Base-by-base conservation (phyloP, 208 protist genomes). In the Trypanosoma rangeli region DNA sequence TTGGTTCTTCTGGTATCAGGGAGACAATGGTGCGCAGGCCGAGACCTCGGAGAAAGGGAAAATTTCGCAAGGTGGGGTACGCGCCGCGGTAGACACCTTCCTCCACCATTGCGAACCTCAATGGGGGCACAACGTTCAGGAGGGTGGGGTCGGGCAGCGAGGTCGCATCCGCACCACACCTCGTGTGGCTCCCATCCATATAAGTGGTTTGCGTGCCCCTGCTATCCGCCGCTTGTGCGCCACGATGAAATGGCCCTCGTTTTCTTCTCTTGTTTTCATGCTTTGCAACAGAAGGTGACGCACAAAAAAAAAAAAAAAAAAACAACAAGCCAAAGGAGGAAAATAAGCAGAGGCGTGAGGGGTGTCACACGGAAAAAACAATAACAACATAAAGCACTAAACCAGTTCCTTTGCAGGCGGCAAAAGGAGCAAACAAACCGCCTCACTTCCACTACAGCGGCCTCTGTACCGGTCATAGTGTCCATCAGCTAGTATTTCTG, bases 1-100 rank as follows among this genome's bases (percentile, higher is more conserved):
- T 92, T 24, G 89, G 87, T 60, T 96, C 92, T 66, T 98, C 94
- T 3, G 94, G 95, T 66, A 94, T 98, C n/a, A 99, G 74, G 73
- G 94, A 98, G 10, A 98, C 68, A 55, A 99, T 97, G 48, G 92
- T 97, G 63, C 93, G 94, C 13, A 99, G 80, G 12, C 87, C 82
- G 22, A 99, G 70, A 24, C 92, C 95, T 39, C 97, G 90, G 0
- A 99, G 80, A 66, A 99, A 99, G 22, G 84, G 85, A 65, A 97
- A 98, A 80, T 99, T 99, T 67, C 98, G 98, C 73, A 93, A 93
- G 33, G 96, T 98, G 18, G 98, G 97, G 76, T 99, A 98, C 26
- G 96, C 97, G 49, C 86, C 89, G 28, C 98, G 84, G 78, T 99
- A 99, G 0, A 99, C 94, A 37, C 97, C 97, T 12, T 88, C 91